Evolutionary conservation across 1,139 yeast species (phyloP).

Genomic region (Debaryomycetaceae sp.): DNA sequence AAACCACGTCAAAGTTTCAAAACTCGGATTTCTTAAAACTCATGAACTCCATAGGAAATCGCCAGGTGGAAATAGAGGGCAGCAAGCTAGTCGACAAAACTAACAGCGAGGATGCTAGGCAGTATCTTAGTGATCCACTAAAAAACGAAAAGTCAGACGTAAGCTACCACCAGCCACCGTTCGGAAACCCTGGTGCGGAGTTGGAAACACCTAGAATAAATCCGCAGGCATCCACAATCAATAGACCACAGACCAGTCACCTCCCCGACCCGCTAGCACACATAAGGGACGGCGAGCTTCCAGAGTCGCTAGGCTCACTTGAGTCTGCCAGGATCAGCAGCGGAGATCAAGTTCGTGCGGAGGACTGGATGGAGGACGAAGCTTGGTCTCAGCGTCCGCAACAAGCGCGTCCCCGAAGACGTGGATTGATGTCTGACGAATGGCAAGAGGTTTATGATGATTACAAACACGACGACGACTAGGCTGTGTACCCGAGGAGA

Average conservation of each 20-base stretch:
- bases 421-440: conserved; percentile 22
- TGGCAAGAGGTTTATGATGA: conserved; percentile 42
- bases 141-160: conserved; percentile 11
- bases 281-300: conserved; percentile 36
- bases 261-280: conserved; percentile 49
- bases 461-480: conserved; percentile 41
- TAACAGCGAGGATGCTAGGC: conserved; percentile 26
- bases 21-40: conserved; percentile 39
- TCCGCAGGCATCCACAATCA: background rate
- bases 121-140: conserved; percentile 20
- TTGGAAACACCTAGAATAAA: background rate
- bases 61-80: conserved; percentile 40
- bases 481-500: background rate
- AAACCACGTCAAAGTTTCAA: conserved; percentile 31
- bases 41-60: conserved; percentile 36
- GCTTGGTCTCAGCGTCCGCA: conserved; percentile 6
- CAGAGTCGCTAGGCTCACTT: conserved; percentile 27
- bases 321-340: conserved; percentile 42
- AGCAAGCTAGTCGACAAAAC: conserved; percentile 32
- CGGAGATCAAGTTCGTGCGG: conserved; percentile 37
- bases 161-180: background rate
- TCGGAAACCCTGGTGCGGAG: background rate
- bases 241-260: conserved; percentile 12
- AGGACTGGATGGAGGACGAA: conserved; percentile 33
- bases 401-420: conserved; percentile 9